Conservation (phyloP, 805 yeast genomes). For the Pichia kluyveri region DNA sequence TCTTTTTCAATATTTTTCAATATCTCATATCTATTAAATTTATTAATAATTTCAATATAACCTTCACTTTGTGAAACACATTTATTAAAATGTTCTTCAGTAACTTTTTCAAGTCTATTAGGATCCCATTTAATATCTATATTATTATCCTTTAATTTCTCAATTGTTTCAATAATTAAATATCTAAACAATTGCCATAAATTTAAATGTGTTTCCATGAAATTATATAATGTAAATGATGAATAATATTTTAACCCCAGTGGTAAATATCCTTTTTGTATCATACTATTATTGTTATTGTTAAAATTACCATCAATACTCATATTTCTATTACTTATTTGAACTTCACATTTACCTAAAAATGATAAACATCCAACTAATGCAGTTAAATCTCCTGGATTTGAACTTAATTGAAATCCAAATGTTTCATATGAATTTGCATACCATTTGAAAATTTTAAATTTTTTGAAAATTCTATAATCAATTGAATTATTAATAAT, state of each 20-base stretch:
- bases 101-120: conserved; percentile 2
- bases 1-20: background rate
- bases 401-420: conserved; percentile 11
- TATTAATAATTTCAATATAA: conserved; percentile 15
- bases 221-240: conserved; percentile 20
- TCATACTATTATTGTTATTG: conserved; percentile 6
- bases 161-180: conserved; percentile 13
- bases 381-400: conserved; percentile 12
- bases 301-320: conserved; percentile 12
- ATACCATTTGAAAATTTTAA: conserved; percentile 21
- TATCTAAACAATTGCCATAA: conserved; percentile 25
- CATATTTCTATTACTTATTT: background rate
- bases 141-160: background rate
- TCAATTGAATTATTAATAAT: conserved; percentile 15
- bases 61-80: conserved; percentile 9
- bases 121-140: conserved; percentile 4
- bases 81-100: conserved; percentile 4
- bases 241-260: conserved; percentile 13
- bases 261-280: conserved; percentile 13
- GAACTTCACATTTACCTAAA: conserved; percentile 8
- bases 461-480: conserved; percentile 22
- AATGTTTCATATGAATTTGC: conserved; percentile 22
- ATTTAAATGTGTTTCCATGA: conserved; percentile 22
- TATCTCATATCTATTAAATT: conserved; percentile 10
- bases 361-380: conserved; percentile 18